Conservation (phyloP, 768 basidiomycete species). For the Boletus subcaerulescens region DNA sequence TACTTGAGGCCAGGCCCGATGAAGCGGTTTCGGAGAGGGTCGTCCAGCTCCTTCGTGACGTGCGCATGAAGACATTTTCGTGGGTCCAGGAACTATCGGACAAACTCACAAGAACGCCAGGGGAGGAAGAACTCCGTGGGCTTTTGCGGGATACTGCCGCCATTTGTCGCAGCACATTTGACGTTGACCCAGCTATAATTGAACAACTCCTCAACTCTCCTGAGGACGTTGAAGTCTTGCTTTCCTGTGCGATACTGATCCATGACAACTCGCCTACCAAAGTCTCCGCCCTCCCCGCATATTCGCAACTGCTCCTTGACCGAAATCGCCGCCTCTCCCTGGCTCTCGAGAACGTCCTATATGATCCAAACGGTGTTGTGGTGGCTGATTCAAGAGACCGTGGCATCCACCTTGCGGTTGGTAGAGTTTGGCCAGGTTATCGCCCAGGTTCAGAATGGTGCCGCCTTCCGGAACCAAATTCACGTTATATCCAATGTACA, state of each 20-base stretch:
- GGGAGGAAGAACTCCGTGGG: neutral
- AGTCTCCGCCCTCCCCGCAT: neutral
- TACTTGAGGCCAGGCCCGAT: no score
- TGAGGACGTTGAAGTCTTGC: constrained; percentile 26
- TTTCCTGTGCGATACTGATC: constrained; percentile 33
- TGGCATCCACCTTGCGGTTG: constrained; percentile 18
- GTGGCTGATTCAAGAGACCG: neutral
- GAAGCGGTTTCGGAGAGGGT: no score
- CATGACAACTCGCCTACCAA: constrained; percentile 26
- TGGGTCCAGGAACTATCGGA: constrained; percentile 25
- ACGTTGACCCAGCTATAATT: constrained; percentile 2
- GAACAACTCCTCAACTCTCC: constrained; percentile 14
- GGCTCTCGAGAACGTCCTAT: constrained; percentile 22
- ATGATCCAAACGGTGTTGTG: neutral
- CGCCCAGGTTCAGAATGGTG: constrained; percentile 25
- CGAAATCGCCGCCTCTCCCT: constrained; percentile 33
- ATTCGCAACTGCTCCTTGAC: constrained; percentile 19
- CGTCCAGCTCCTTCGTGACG: no score
- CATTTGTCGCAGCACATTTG: constrained; percentile 29
- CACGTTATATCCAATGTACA: constrained; percentile 16
- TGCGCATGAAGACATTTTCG: no score
- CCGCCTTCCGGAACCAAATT: constrained; percentile 1
- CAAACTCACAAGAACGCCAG: neutral
- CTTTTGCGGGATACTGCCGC: constrained; percentile 16
- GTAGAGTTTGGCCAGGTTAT: constrained; percentile 31